A percentile compares a stretch with the other conserved stretches of the same genome.
Evolutionary conservation across 441 rosid genomes (phyloP).

Genomic region (Manihot esculenta): DNA sequence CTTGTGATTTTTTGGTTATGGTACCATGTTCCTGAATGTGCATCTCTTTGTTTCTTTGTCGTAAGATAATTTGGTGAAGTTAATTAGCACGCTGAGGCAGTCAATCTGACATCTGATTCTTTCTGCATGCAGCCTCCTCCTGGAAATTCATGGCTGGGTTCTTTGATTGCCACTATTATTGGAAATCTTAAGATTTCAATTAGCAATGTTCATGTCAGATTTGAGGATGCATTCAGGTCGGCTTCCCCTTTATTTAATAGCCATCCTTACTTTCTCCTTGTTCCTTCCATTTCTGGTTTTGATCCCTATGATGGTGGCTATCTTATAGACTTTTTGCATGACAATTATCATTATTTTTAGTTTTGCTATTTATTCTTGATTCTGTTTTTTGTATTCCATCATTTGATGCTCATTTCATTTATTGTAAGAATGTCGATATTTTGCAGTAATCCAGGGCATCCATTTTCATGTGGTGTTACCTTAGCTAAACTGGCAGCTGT

Average conservation of each 20-base stretch:
- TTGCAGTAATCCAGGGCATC: slow-evolving; percentile 81
- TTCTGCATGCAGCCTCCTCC: slow-evolving; percentile 55
- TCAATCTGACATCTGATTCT: slow-evolving; percentile 19
- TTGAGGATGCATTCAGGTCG: slow-evolving; percentile 89
- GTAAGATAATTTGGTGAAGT: slow-evolving; percentile 7
- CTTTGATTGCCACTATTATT: slow-evolving; percentile 86
- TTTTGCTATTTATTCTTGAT: background rate
- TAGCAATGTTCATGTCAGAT: slow-evolving; percentile 97
- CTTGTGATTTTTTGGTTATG: background rate
- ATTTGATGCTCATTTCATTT: slow-evolving; percentile 22
- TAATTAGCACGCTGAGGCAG: slow-evolving; percentile 12
- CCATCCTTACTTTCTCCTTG: slow-evolving; percentile 13
- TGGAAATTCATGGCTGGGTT: slow-evolving; percentile 95
- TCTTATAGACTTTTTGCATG: background rate
- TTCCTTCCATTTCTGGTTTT: slow-evolving; percentile 12
- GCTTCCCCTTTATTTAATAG: slow-evolving; percentile 28
- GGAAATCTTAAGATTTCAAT: slow-evolving; percentile 98
- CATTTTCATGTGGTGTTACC: slow-evolving; percentile 90
- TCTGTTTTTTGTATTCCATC: slow-evolving; percentile 8
- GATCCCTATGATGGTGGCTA: background rate
- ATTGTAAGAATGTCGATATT: slow-evolving; percentile 23
- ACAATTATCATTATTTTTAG: background rate
- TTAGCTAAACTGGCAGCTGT: slow-evolving; percentile 99
- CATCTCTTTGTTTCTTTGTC: background rate
- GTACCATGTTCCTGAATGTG: background rate